Conservation (phyloP, 495 filamentous ascomycete genomes). For the Evernia prunastri region DNA sequence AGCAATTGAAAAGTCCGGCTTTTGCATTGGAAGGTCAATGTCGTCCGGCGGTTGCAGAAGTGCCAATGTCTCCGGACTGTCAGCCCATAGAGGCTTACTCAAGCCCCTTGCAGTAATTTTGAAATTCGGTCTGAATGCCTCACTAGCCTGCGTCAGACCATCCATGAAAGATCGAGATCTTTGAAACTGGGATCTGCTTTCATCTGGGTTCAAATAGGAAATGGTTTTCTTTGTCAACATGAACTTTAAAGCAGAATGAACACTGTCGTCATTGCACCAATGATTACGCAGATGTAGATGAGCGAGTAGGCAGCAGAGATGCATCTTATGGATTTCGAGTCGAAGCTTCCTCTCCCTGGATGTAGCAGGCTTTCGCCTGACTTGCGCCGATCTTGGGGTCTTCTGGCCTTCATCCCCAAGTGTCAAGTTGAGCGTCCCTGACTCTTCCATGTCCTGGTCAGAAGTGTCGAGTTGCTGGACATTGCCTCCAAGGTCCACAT, state of each 20-base stretch:
- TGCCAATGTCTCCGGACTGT: constrained; percentile 47
- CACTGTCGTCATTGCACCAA: constrained; percentile 77
- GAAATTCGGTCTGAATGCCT: constrained; percentile 62
- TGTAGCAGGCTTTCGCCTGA: constrained; percentile 55
- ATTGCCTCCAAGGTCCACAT: constrained; percentile 50
- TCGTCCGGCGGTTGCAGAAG: constrained; percentile 48
- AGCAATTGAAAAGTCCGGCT: constrained; percentile 60
- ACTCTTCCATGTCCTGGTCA: constrained; percentile 28
- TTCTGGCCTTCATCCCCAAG: constrained; percentile 43
- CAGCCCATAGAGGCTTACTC: constrained; percentile 63
- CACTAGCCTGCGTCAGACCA: constrained; percentile 62
- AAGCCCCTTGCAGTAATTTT: constrained; percentile 63
- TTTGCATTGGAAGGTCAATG: constrained; percentile 39
- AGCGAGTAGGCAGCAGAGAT: constrained; percentile 72
- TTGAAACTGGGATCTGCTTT: constrained; percentile 59
- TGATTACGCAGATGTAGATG: constrained; percentile 69
- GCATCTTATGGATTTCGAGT: constrained; percentile 75
- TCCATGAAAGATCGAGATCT: constrained; percentile 67
- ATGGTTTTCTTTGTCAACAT: constrained; percentile 56
- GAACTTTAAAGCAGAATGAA: constrained; percentile 55
- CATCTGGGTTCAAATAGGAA: constrained; percentile 56
- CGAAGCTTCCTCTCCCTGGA: constrained; percentile 64
- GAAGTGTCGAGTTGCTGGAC: constrained; percentile 29
- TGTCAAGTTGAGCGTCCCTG: constrained; percentile 50
- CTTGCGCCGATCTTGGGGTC: constrained; percentile 30